Base-by-base conservation (phyloP, 2,329 filamentous ascomycete genomes). In the Sarocladium strictum region DNA sequence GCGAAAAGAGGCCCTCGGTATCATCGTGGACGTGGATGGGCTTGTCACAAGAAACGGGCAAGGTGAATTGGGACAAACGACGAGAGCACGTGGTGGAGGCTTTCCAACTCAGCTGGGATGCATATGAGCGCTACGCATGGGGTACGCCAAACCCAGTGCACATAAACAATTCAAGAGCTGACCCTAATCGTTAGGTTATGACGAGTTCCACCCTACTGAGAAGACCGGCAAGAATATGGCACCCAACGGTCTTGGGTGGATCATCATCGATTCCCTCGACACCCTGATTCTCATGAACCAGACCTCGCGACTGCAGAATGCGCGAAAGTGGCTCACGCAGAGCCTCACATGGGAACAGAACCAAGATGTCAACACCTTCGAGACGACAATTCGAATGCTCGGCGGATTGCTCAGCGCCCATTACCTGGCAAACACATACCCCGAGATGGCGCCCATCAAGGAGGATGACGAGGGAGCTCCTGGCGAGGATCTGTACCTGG, bases 281-380 rank as follows among this genome's bases (percentile, higher is more conserved):
- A 99, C 94, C 1, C 82, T 97, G 79, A 99, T 99, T 75, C 77
- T 99, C 58, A 99, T 99, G 94, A 97, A 97, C 69, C 78, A 96
- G 60, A 97, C 93, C 14, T 87, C 84, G 29, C 85, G 92, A 58
- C 79, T 99, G 37, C 80, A 85, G 35, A 85, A 95, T 64, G 93
- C 94, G 26, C 81, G 93, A 55, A 83, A 96, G 65, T 99, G 94
- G 94, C 84, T 99, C 49, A 79, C 89, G 1, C 86, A 84, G 3
- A 85, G 85, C 7, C 72, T 97, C 58, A 86, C 85, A 11, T 97
- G 95, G 72, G 86, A 97, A 57, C 90, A 96, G 69, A 80, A 97
- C 64, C 91, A 97, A 68, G 90, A 97, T 67, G 93, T 99, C 55
- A 97, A 91, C 69, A 97, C 91, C 0, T 99, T 97, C 63, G 94